Evolutionary conservation across 768 basidiomycete species (phyloP).

Genomic region (Boletus vermiculosoides): DNA sequence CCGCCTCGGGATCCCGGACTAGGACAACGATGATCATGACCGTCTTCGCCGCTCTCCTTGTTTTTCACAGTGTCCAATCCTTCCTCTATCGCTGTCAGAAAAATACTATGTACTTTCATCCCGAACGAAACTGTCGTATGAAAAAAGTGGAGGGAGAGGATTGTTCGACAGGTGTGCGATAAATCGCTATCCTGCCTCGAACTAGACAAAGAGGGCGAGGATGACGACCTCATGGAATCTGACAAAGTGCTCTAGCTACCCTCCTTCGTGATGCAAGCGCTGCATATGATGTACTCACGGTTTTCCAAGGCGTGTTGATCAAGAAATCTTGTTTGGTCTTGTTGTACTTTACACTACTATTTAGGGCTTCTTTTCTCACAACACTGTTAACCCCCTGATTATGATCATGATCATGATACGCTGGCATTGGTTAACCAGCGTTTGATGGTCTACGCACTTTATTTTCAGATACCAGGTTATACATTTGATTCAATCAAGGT

Average conservation of each 20-base stretch:
- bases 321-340: neutral
- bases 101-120: no score
- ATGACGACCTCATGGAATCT: neutral
- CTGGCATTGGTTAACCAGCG: neutral
- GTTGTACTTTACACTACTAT: neutral
- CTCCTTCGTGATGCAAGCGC: conserved; percentile 20
- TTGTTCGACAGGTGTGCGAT: conserved; percentile 9
- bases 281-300: conserved; percentile 13
- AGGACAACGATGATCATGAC: no score
- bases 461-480: neutral
- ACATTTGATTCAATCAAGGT: neutral
- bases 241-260: conserved; percentile 8
- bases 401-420: neutral
- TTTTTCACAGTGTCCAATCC: no score
- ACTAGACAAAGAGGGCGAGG: neutral
- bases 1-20: no score
- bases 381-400: no score
- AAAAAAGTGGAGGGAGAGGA: conserved; percentile 21
- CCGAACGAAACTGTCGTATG: no score
- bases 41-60: no score
- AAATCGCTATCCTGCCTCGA: conserved; percentile 1
- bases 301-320: neutral
- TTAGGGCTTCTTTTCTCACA: no score
- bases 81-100: neutral
- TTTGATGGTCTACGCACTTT: neutral